These are phyloP conservation scores for Cladosporium sp. DNA, from an alignment of 2,329 filamentous ascomycete genomes.

Conservation along the genomic window DNA sequence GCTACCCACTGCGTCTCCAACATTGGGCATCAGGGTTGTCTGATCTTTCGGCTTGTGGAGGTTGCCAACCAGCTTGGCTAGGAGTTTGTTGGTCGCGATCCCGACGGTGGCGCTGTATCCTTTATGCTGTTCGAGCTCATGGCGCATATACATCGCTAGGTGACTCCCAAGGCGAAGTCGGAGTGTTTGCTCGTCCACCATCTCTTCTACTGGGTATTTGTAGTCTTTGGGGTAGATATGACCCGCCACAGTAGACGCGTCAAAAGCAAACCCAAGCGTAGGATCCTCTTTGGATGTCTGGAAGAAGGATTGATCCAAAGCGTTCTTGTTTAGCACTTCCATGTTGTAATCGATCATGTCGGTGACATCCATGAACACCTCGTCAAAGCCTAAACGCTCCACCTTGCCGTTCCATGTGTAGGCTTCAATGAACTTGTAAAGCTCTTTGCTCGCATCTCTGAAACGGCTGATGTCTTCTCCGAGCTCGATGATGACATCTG, in stretches of 20 bases:
- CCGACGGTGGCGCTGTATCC: conserved; percentile 88
- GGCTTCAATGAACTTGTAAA: conserved; percentile 70
- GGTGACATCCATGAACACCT: conserved; percentile 82
- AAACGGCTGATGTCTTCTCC: conserved; percentile 86
- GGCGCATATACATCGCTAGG: conserved; percentile 71
- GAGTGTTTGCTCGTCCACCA: conserved; percentile 38
- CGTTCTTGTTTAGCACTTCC: conserved; percentile 65
- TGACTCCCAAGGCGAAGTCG: conserved; percentile 78
- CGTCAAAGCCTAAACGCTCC: conserved; percentile 86
- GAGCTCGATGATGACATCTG: conserved; percentile 79
- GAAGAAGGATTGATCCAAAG: conserved; percentile 73
- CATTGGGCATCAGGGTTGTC: conserved; percentile 71
- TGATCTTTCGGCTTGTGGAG: conserved; percentile 85
- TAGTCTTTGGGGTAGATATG: conserved; percentile 54
- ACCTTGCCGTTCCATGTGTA: conserved; percentile 77
- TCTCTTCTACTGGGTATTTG: conserved; percentile 8
- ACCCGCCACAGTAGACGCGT: conserved; percentile 69
- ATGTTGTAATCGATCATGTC: conserved; percentile 84
- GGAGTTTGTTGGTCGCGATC: conserved; percentile 80
- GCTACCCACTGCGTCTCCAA: conserved; percentile 29
- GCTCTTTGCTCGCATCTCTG: conserved; percentile 77
- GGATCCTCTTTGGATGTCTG: conserved; percentile 72
- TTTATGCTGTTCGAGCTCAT: conserved; percentile 69
- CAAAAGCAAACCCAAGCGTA: conserved; percentile 75
- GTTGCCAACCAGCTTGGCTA: conserved; percentile 82